Conservation (phyloP, 2,329 filamentous ascomycete species). For the Penicillium rolfsii region DNA sequence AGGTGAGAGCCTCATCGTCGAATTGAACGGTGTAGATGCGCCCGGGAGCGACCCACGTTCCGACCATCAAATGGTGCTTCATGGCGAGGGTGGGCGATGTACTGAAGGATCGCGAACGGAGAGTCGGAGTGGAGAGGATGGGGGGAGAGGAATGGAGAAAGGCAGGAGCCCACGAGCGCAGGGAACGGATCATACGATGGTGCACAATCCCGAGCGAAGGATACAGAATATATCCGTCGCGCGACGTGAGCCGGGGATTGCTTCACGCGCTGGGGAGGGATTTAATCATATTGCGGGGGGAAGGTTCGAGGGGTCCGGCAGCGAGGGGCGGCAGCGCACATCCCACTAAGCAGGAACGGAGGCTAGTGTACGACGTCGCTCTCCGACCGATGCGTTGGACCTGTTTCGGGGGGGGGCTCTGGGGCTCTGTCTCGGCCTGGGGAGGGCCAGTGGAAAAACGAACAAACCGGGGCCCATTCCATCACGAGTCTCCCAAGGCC, state of each 20-base stretch:
- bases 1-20: slow-evolving; percentile 75
- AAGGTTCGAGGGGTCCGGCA: slow-evolving; percentile 17
- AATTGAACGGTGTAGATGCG: slow-evolving; percentile 89
- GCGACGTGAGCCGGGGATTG: neutral
- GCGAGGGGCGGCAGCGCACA: slow-evolving; percentile 22
- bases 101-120: slow-evolving; percentile 18
- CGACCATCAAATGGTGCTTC: slow-evolving; percentile 89
- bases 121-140: neutral
- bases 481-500: neutral
- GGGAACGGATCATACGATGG: slow-evolving; percentile 25
- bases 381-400: slow-evolving; percentile 10
- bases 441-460: neutral
- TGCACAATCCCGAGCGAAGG: slow-evolving; percentile 11
- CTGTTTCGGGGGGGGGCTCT: neutral
- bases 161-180: slow-evolving; percentile 11
- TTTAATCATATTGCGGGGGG: slow-evolving; percentile 17
- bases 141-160: slow-evolving; percentile 2
- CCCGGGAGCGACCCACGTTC: slow-evolving; percentile 87
- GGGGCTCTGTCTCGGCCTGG: neutral
- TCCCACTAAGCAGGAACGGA: no score
- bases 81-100: slow-evolving; percentile 52
- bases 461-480: neutral
- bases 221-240: slow-evolving; percentile 18
- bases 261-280: neutral
- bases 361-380: no score